Conservation (phyloP, 2,329 filamentous ascomycete genomes). For the Ophiocordyceps camponoti-saundersi region DNA sequence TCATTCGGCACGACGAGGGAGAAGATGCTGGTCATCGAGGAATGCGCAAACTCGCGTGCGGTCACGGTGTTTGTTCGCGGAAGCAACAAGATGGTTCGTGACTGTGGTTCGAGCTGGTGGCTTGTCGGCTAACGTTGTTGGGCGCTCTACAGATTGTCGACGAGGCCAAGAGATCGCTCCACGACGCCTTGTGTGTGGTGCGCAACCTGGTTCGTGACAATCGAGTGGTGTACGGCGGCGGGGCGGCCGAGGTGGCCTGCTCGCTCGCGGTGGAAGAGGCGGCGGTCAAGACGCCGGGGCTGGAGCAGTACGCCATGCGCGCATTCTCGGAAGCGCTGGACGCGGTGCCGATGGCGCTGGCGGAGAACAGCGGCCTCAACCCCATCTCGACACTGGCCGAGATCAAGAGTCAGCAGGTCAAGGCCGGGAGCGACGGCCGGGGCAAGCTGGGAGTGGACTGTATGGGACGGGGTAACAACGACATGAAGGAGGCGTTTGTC, state of each 20-base stretch:
- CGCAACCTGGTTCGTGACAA: constrained; percentile 93
- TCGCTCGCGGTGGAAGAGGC: constrained; percentile 91
- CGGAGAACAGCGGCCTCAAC: constrained; percentile 92
- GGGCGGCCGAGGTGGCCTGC: constrained; percentile 93
- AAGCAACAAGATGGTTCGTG: constrained; percentile 93
- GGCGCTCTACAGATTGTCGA: constrained; percentile 63
- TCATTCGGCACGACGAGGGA: constrained; percentile 92
- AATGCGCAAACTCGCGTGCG: constrained; percentile 92
- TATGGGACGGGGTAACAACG: constrained; percentile 87
- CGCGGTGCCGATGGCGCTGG: constrained; percentile 82
- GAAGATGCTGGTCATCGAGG: constrained; percentile 99
- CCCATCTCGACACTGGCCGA: constrained; percentile 89
- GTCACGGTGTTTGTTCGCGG: constrained; percentile 93
- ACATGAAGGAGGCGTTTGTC: constrained; percentile 96
- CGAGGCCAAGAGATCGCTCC: constrained; percentile 91
- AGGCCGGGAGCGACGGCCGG: constrained; percentile 34
- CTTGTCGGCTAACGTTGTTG: not conserved
- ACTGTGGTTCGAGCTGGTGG: not conserved
- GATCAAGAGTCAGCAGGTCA: constrained; percentile 93
- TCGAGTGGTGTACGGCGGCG: constrained; percentile 92
- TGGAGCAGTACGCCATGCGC: constrained; percentile 98
- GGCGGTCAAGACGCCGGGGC: constrained; percentile 83
- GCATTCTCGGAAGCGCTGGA: constrained; percentile 93
- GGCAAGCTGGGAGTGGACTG: constrained; percentile 84
- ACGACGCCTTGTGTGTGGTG: constrained; percentile 94